These are phyloP conservation scores for Septoria linicola DNA, from an alignment of 2,329 filamentous ascomycete species.

Conservation along the genomic window DNA sequence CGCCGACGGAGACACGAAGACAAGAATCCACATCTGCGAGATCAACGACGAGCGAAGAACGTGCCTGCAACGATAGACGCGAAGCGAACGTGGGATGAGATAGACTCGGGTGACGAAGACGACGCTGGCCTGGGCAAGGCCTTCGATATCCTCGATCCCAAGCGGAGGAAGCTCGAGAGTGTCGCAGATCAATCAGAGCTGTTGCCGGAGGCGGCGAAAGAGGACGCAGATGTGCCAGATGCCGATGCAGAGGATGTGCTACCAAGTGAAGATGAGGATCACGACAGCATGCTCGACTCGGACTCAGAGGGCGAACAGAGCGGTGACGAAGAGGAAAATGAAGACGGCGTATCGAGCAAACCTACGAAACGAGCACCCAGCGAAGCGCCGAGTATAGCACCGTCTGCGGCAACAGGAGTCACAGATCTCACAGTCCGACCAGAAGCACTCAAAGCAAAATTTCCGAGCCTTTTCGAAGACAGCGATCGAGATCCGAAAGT, in stretches of 20 bases:
- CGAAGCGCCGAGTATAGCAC: slow-evolving; percentile 50
- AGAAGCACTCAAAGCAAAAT: slow-evolving; percentile 60
- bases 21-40: slow-evolving; percentile 73
- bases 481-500: slow-evolving; percentile 68
- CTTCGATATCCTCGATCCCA: slow-evolving; percentile 48
- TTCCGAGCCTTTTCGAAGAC: slow-evolving; percentile 58
- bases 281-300: slow-evolving; percentile 75
- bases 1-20: slow-evolving; percentile 80
- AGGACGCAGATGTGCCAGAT: slow-evolving; percentile 24
- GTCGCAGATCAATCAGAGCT: slow-evolving; percentile 22
- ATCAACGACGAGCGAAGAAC: slow-evolving; percentile 72
- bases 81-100: slow-evolving; percentile 81
- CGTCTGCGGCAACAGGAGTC: slow-evolving; percentile 58
- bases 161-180: slow-evolving; percentile 44
- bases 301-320: slow-evolving; percentile 36
- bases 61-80: slow-evolving; percentile 78
- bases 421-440: slow-evolving; percentile 62
- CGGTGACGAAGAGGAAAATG: slow-evolving; percentile 50
- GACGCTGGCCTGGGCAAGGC: slow-evolving; percentile 41
- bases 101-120: slow-evolving; percentile 45
- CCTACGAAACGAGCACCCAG: slow-evolving; percentile 34
- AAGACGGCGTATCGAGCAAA: slow-evolving; percentile 34
- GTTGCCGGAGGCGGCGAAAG: slow-evolving; percentile 10
- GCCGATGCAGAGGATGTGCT: slow-evolving; percentile 35
- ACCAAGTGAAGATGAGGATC: slow-evolving; percentile 49